These are phyloP conservation scores for Metroxylon sagu DNA, from an alignment of 176 grass and related monocot genomes.

Conservation along the genomic window DNA sequence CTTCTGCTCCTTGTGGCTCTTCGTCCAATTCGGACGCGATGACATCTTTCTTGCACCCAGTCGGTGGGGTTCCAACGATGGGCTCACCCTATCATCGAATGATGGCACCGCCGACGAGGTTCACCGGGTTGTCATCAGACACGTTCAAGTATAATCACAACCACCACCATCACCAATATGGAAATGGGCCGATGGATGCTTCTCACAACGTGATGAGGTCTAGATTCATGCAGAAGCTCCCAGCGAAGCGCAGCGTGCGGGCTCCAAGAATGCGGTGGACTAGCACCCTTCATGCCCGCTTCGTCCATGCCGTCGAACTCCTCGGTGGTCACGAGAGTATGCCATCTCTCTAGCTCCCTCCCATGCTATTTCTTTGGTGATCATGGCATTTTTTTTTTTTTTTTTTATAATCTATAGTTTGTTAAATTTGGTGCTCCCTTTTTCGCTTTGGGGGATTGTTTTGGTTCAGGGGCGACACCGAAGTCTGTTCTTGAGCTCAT, in stretches of 20 bases:
- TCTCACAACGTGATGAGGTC: conserved; percentile 15
- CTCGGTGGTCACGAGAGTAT: conserved; percentile 47
- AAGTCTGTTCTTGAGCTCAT: conserved; percentile 52
- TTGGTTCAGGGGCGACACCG: conserved; percentile 33
- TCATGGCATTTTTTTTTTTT: neutral
- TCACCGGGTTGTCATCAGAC: conserved; percentile 1
- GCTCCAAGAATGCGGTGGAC: conserved; percentile 51
- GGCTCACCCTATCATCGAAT: neutral
- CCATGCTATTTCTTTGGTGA: neutral
- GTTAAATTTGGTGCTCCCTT: neutral
- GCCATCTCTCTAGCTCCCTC: neutral
- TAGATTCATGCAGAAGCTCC: conserved; percentile 22
- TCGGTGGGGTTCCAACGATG: neutral
- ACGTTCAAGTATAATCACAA: conserved; percentile 2
- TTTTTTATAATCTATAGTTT: neutral
- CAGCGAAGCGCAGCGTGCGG: conserved; percentile 24
- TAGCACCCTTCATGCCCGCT: conserved; percentile 35
- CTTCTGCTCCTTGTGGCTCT: too few species aligned
- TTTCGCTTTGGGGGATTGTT: neutral
- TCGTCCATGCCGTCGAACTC: conserved; percentile 45
- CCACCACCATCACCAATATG: conserved; percentile 13
- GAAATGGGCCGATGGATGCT: conserved; percentile 1
- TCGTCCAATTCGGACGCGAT: too few species aligned
- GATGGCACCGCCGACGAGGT: neutral
- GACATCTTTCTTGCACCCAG: neutral